These are phyloP conservation scores for Suillus fuscotomentosus DNA, from an alignment of 768 basidiomycete species.

Conservation along the genomic window DNA sequence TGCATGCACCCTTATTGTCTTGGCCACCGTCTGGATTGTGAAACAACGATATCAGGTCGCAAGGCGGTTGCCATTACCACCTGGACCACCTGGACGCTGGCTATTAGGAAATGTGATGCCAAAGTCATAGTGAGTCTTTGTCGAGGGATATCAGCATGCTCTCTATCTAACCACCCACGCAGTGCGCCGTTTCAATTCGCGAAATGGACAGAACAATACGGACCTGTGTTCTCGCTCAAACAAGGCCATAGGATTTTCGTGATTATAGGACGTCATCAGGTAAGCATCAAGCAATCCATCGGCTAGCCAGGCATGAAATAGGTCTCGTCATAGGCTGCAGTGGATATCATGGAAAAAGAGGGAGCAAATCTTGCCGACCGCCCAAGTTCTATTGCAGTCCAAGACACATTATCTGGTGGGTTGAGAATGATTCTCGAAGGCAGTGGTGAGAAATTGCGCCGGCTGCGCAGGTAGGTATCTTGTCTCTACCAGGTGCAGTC, in stretches of 20 bases:
- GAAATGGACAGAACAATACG: conserved; percentile 57
- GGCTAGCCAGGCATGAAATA: neutral
- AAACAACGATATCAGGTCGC: neutral
- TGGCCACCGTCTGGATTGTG: neutral
- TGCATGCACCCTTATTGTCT: neutral
- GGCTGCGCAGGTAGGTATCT: conserved; percentile 5
- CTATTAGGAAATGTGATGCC: conserved; percentile 23
- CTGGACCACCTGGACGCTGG: conserved; percentile 25
- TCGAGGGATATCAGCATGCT: neutral
- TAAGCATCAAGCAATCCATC: neutral
- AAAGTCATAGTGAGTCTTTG: conserved; percentile 22
- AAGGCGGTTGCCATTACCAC: conserved; percentile 17
- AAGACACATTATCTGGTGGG: conserved; percentile 32
- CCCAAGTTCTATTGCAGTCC: conserved; percentile 34
- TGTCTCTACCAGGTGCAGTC: too few species aligned
- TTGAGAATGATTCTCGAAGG: conserved; percentile 29
- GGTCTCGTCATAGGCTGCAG: conserved; percentile 33
- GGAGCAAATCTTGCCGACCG: conserved; percentile 34
- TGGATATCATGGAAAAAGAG: conserved; percentile 41
- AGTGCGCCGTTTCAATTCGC: conserved; percentile 37
- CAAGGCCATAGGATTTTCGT: conserved; percentile 35
- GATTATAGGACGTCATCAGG: conserved; percentile 23
- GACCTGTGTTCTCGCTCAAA: conserved; percentile 54
- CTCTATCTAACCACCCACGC: neutral
- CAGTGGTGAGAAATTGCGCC: conserved; percentile 30